These are phyloP conservation scores for Globisporangium viniferum DNA, from an alignment of 352 stramenopile species.

Conservation along the genomic window DNA sequence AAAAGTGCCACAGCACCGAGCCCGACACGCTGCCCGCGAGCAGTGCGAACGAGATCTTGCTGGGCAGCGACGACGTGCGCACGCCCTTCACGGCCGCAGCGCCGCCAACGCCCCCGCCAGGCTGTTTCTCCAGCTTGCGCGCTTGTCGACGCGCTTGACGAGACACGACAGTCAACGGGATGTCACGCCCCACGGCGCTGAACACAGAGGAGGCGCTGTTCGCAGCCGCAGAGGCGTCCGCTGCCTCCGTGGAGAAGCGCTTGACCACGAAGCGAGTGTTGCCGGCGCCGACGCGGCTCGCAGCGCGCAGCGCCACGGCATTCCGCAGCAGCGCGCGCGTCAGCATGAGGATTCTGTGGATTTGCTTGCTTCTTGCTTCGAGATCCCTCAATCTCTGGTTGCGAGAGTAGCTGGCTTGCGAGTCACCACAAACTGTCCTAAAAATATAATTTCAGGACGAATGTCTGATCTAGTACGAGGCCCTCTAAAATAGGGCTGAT, in stretches of 20 bases:
- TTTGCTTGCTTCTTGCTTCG: slow-evolving; percentile 4
- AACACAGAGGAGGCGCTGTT: slow-evolving; percentile 6
- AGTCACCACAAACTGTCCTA: too few relatives aligned
- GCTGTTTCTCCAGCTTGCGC: slow-evolving; percentile 38
- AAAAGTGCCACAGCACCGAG: slow-evolving; percentile 66
- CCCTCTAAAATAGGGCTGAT: too few relatives aligned
- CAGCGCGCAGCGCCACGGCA: slow-evolving; percentile 7
- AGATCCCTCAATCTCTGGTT: slow-evolving; percentile 2
- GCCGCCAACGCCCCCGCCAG: slow-evolving; percentile 13
- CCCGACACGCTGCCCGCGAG: slow-evolving; percentile 63
- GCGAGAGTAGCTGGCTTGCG: too few relatives aligned
- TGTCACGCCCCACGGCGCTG: slow-evolving; percentile 43
- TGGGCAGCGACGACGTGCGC: slow-evolving; percentile 71
- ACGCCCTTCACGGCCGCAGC: slow-evolving; percentile 36
- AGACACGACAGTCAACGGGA: slow-evolving; percentile 55
- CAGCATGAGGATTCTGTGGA: slow-evolving; percentile 6
- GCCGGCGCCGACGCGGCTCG: neutral
- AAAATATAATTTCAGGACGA: too few relatives aligned
- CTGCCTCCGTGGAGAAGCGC: slow-evolving; percentile 10
- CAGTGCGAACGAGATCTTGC: slow-evolving; percentile 65
- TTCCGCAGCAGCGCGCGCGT: slow-evolving; percentile 12
- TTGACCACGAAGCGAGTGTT: neutral
- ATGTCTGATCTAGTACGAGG: too few relatives aligned
- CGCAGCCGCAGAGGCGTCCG: neutral
- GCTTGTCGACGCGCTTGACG: slow-evolving; percentile 58